Base-by-base conservation (phyloP, 2,329 filamentous ascomycete species). In the Helicocarpus griseus region DNA sequence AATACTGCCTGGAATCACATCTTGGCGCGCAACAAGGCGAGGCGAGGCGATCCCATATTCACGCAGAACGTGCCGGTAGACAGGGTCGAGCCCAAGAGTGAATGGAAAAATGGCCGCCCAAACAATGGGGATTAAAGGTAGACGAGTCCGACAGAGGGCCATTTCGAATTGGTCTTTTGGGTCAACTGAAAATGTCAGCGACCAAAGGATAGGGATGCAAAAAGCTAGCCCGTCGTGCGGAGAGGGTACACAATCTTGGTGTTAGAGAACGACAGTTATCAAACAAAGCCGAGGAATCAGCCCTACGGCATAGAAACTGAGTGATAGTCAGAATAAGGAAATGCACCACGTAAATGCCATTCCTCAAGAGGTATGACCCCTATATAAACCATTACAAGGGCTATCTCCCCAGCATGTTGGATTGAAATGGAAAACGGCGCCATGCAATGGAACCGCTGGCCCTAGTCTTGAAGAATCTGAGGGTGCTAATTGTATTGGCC, bases 1-100 rank as follows among this genome's bases (percentile, higher is more conserved):
- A 26, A 54, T 36, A 29, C 53, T 47, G 35, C 53, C 53, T 1
- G 53, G 50, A 9, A 54, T 46, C n/a, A 51, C n/a, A 28, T 22
- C 38, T 4, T 22, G 11, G 7, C 39, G 29, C 21, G 11, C 5
- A 17, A 14, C 29, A 8, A 24, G 9, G 4, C 22, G 19, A 47
- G 31, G 21, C 14, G 11, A 19, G 24, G 45, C 19, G 7, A 17
- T 13, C 9, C 5, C n/a, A 40, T 29, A 9, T 26, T 31, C 19
- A 47, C 17, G n/a, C 24, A 13, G 8, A 21, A 22, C 13, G 24
- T 26, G 29, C 19, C 8, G 45, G 19, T 9, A 35, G 26, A 13
- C 14, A 36, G 26, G 19, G 29, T 14, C 11, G 29, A 24, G 31
- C 19, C 21, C 31, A 5, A n/a, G 31, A 24, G 29, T 24, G 5